A percentile compares a stretch with the other conserved stretches of the same genome.
phyloP scores from a whole-genome alignment of 371 early-diverging fungal species.

The Cokeromyces recurvatus region DNA sequence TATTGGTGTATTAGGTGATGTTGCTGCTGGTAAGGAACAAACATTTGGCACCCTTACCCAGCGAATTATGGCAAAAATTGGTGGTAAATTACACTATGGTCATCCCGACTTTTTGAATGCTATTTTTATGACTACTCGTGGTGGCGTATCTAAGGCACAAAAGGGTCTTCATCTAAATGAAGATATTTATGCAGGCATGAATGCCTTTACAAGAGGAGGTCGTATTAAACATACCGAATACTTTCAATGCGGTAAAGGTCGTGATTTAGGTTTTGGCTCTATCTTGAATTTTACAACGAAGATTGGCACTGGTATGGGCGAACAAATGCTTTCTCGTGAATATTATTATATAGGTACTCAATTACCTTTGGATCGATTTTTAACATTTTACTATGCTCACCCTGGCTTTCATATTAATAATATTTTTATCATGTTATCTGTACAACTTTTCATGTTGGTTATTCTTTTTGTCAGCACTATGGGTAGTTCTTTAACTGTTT shows the following conservation, averaged over 20 bases:
- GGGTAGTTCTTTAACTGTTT: constrained; percentile 54
- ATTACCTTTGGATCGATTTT: constrained; percentile 79
- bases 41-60: constrained; percentile 88
- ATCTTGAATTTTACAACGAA: constrained; percentile 88
- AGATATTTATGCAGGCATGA: constrained; percentile 93
- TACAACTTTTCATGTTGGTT: constrained; percentile 81
- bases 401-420: constrained; percentile 93
- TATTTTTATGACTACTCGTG: constrained; percentile 85
- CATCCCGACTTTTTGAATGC: constrained; percentile 92
- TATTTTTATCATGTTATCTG: constrained; percentile 82
- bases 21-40: constrained; percentile 89
- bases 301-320: constrained; percentile 91
- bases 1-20: constrained; percentile 85
- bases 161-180: constrained; percentile 90
- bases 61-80: constrained; percentile 82
- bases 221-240: constrained; percentile 91
- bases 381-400: constrained; percentile 88
- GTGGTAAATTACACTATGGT: constrained; percentile 86
- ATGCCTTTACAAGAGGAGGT: constrained; percentile 80
- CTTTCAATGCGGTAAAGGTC: constrained; percentile 90
- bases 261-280: constrained; percentile 88
- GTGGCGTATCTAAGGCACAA: constrained; percentile 87
- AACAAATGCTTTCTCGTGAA: constrained; percentile 88
- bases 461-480: constrained; percentile 73
- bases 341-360: constrained; percentile 86